Base-by-base conservation (phyloP, 2,329 filamentous ascomycete genomes). In the Fusarium palustre region DNA sequence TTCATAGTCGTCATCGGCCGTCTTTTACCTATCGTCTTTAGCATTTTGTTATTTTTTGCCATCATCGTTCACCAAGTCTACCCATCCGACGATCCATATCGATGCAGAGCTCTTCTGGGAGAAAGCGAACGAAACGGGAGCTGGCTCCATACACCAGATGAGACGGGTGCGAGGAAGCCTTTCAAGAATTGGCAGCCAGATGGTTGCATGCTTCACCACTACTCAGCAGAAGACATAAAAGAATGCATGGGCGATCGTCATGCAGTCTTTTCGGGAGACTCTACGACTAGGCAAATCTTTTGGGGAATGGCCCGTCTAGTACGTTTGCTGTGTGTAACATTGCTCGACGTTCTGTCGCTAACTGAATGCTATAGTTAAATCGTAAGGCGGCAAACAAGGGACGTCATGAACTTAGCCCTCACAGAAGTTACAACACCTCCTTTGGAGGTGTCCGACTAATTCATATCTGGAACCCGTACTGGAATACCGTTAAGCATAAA, bases 381-480 rank as follows among this genome's bases (percentile, higher is more conserved):
- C 67, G 59, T n/a, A 49, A 71, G 3, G 67, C 54, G 41, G 72
- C 73, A 25, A 28, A 57, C 9, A 31, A 66, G 18, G 55, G 55
- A 3, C 65, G 62, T 9, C 34, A 53, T 11, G 20, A 56, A 5
- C 55, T 57, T 13, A 41, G 54, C 5, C 64, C 45, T 16, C 73
- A 76, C 42, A 48, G 45, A 11, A 65, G 55, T 36, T 74, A 75
- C 50, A 76, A 79, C 6, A 82, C 85, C 57, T 76, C 78, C 8
- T 80, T 80, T 3, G 79, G 79, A 16, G 81, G 80, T n/a, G 80
- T 87, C 4, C 80, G 74, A 30, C 69, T 90, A 28, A 79, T 86
- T 47, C 90, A 89, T 66, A 75, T 89, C 13, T 91, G 87, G 87
- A 88, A 91, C 75, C 88, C 89, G 1, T 89, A 81, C 77, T 79